Conservation (phyloP, 1,284 basidiomycete genomes). For the Ceratobasidium sp. region DNA sequence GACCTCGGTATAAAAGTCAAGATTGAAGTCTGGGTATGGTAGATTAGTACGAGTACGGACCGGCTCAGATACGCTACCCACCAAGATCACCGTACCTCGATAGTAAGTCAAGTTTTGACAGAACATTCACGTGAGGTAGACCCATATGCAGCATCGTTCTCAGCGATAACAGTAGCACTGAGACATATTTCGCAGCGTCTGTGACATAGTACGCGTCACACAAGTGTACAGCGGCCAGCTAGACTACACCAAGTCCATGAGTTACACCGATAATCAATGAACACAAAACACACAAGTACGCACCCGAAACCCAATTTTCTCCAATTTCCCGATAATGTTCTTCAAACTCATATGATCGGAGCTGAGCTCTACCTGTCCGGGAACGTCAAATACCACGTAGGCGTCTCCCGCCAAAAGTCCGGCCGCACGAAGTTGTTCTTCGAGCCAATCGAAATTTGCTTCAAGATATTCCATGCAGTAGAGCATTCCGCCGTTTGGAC, state of each 20-base stretch:
- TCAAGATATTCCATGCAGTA: conserved; percentile 99
- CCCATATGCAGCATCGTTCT: conserved; percentile 99
- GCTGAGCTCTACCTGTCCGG: conserved; percentile 97
- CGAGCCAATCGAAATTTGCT: conserved; percentile 95
- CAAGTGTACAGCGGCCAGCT: conserved; percentile 95
- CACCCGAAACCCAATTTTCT: conserved; percentile 87
- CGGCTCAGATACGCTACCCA: conserved; percentile 57
- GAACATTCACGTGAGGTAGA: conserved; percentile 95
- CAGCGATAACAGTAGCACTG: conserved; percentile 90
- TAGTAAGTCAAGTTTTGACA: conserved; percentile 95
- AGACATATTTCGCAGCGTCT: conserved; percentile 94
- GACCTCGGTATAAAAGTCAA: conserved; percentile 98
- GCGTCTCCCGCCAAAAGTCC: conserved; percentile 64
- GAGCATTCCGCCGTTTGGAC: conserved; percentile 97
- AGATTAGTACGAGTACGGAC: conserved; percentile 27
- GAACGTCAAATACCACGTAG: conserved; percentile 95
- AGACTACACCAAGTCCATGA: conserved; percentile 45
- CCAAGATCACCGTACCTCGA: conserved; percentile 89
- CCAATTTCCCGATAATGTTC: conserved; percentile 78
- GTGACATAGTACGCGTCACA: conserved; percentile 98
- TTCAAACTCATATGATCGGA: conserved; percentile 94
- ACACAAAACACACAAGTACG: conserved; percentile 56
- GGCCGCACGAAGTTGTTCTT: conserved; percentile 56
- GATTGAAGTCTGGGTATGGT: conserved; percentile 84
- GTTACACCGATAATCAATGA: background rate